Evolutionary conservation across 768 basidiomycete genomes (phyloP).

Genomic region (Auricularia sp.): DNA sequence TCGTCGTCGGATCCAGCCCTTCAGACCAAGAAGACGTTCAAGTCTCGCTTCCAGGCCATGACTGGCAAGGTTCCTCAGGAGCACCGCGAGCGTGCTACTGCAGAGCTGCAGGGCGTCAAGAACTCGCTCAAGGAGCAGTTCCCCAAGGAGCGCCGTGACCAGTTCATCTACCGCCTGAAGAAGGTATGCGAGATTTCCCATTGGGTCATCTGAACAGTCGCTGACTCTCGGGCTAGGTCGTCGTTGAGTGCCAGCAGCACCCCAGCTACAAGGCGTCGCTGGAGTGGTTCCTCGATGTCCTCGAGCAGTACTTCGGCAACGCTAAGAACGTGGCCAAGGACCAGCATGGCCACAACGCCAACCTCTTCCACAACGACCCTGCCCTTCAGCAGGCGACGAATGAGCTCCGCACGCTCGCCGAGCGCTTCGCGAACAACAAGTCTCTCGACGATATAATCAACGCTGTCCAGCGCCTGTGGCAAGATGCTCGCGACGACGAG

Average conservation of each 20-base stretch:
- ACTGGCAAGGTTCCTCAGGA: constrained; percentile 43
- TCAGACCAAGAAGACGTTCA: constrained; percentile 5
- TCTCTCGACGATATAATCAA: constrained; percentile 60
- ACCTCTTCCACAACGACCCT: constrained; percentile 32
- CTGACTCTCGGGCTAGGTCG: constrained; percentile 34
- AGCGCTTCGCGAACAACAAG: constrained; percentile 76
- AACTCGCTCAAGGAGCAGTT: constrained; percentile 75
- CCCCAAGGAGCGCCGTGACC: constrained; percentile 82
- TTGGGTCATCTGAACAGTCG: not conserved
- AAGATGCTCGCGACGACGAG: constrained; percentile 64
- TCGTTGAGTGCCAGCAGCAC: constrained; percentile 89
- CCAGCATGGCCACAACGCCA: not conserved
- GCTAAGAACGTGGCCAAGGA: constrained; percentile 31
- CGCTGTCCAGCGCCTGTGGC: constrained; percentile 58
- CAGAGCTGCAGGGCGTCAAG: constrained; percentile 47
- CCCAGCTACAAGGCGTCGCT: constrained; percentile 78
- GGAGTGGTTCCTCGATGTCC: constrained; percentile 54
- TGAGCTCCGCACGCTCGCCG: constrained; percentile 72
- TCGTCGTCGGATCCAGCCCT: not conserved
- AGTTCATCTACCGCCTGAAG: constrained; percentile 88
- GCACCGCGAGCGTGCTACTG: constrained; percentile 47
- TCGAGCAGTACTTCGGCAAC: constrained; percentile 53
- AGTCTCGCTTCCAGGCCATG: constrained; percentile 3
- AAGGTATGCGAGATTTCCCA: constrained; percentile 41
- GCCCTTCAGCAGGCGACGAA: constrained; percentile 43